phyloP scores from a whole-genome alignment of 1,284 basidiomycete species.

The Tausonia pullulans region DNA sequence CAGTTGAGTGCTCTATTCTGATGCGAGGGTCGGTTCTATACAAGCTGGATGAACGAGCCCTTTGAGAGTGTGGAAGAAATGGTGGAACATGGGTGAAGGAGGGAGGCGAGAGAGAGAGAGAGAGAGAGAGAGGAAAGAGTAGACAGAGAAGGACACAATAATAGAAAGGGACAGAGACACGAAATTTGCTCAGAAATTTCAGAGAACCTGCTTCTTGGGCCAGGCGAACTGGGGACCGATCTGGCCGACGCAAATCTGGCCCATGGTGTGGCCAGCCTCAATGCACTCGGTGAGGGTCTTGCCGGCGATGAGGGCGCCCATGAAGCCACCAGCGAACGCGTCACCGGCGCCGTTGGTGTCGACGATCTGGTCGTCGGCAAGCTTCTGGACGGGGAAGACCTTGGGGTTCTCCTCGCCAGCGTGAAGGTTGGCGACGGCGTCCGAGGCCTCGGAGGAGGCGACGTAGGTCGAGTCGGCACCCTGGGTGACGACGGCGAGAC shows the following conservation, averaged over 20 bases:
- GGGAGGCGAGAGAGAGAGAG: slow-evolving; percentile 1
- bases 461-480: slow-evolving; percentile 72
- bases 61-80: too few species aligned
- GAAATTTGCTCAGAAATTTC: slow-evolving; percentile 16
- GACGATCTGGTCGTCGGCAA: slow-evolving; percentile 63
- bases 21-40: too few species aligned
- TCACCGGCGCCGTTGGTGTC: slow-evolving; percentile 99
- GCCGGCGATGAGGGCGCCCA: slow-evolving; percentile 72
- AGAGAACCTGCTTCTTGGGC: slow-evolving; percentile 62
- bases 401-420: slow-evolving; percentile 35
- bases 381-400: slow-evolving; percentile 51
- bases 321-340: slow-evolving; percentile 94
- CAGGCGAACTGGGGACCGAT: slow-evolving; percentile 65
- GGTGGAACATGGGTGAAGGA: background rate
- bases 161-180: background rate
- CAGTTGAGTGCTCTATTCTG: too few species aligned
- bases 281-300: slow-evolving; percentile 71
- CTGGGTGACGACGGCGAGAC: slow-evolving; percentile 85
- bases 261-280: slow-evolving; percentile 79
- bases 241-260: slow-evolving; percentile 76
- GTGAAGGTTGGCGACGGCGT: slow-evolving; percentile 34
- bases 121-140: background rate
- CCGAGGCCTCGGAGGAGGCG: slow-evolving; percentile 51
- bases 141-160: background rate
- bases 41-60: too few species aligned